Percentiles rank a stretch among this genome's conserved stretches.
Evolutionary conservation across 257 asterid genomes (phyloP).

Genomic region (Jaltomata sinuosa): DNA sequence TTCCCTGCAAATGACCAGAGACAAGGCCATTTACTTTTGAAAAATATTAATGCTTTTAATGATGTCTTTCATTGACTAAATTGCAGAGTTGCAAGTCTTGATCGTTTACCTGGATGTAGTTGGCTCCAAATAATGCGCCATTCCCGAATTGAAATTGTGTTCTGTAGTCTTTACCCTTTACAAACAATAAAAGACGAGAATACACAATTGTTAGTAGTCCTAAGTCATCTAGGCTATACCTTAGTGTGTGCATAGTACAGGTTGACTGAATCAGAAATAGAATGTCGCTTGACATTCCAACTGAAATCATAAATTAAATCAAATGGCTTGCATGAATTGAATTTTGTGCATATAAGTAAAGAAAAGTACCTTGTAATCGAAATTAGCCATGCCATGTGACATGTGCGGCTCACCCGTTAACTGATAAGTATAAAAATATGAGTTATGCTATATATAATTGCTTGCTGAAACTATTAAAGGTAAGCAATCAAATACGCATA

Average conservation of each 20-base stretch:
- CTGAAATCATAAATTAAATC: background rate
- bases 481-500: slow-evolving; percentile 6
- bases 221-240: background rate
- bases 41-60: background rate
- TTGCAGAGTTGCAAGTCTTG: background rate
- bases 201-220: background rate
- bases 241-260: background rate
- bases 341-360: background rate
- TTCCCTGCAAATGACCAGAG: background rate
- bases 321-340: background rate
- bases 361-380: slow-evolving; percentile 80
- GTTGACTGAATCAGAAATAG: background rate
- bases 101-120: slow-evolving; percentile 19
- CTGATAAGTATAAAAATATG: slow-evolving; percentile 27
- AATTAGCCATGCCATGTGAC: slow-evolving; percentile 89
- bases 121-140: slow-evolving; percentile 16
- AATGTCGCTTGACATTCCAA: background rate
- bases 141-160: slow-evolving; percentile 12
- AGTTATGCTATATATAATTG: background rate
- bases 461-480: background rate
- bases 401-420: slow-evolving; percentile 84
- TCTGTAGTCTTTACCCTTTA: slow-evolving; percentile 13
- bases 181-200: background rate
- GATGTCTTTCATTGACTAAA: background rate
- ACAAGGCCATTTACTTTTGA: background rate